phyloP scores from a whole-genome alignment of 2,329 filamentous ascomycete species.

The Fusarium burgessii region DNA sequence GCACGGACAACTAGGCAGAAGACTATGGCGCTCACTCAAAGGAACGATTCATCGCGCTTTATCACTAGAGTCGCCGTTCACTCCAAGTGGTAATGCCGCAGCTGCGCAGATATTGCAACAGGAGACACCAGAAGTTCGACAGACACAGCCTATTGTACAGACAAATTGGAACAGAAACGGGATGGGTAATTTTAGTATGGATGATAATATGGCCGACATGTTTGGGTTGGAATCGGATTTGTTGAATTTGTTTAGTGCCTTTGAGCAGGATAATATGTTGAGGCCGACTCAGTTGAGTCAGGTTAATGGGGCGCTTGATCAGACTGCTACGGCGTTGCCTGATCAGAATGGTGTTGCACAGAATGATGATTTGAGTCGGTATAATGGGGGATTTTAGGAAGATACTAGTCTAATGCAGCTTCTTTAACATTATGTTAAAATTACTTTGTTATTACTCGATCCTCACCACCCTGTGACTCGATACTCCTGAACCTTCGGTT shows the following conservation, averaged over 20 bases:
- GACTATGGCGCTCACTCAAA: conserved; percentile 9
- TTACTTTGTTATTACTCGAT: no score
- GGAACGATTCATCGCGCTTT: conserved; percentile 9
- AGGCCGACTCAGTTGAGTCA: not conserved
- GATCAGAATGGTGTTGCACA: not conserved
- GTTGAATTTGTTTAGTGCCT: conserved; percentile 14
- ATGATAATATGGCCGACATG: not conserved
- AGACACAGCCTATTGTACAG: not conserved
- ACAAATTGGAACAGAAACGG: not conserved
- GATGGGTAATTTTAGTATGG: not conserved
- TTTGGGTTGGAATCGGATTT: conserved; percentile 17
- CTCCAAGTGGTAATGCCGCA: not conserved
- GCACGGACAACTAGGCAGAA: not conserved
- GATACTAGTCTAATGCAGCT: not conserved
- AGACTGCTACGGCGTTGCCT: not conserved
- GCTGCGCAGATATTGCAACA: not conserved
- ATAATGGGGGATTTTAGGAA: not conserved
- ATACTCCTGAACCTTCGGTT: no score
- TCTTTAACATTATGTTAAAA: no score
- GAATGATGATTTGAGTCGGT: not conserved
- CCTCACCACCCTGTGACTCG: no score
- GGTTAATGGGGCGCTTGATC: not conserved
- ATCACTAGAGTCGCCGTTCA: not conserved
- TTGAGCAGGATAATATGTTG: conserved; percentile 13
- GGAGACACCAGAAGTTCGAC: not conserved